phyloP scores from a whole-genome alignment of 768 basidiomycete genomes.

The Xerocomus spinulosus region DNA sequence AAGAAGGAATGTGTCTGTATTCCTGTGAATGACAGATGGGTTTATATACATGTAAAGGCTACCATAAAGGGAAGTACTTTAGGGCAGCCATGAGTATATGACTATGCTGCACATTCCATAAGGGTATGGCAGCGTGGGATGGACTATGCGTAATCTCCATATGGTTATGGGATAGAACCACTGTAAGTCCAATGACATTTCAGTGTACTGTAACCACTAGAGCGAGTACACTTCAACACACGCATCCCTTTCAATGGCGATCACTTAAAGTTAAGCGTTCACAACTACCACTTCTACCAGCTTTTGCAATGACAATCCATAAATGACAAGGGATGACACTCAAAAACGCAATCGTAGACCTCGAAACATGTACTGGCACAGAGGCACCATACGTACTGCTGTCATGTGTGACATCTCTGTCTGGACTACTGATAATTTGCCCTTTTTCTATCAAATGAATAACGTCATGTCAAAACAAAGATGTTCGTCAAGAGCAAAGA shows the following conservation, averaged over 20 bases:
- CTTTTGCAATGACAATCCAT: neutral
- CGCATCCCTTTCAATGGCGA: neutral
- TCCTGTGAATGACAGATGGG: too few relatives aligned
- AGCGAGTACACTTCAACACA: too few relatives aligned
- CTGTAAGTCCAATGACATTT: too few relatives aligned
- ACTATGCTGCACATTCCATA: too few relatives aligned
- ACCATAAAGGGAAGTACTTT: too few relatives aligned
- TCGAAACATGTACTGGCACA: neutral
- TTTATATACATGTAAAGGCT: too few relatives aligned
- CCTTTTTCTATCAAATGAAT: neutral
- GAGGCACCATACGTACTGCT: neutral
- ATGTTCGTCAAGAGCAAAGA: neutral
- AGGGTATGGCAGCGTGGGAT: too few relatives aligned
- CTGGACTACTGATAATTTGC: neutral
- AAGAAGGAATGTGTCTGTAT: too few relatives aligned
- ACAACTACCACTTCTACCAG: neutral
- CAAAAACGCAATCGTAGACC: neutral
- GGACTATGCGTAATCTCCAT: too few relatives aligned
- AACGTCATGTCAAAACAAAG: neutral
- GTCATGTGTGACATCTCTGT: neutral
- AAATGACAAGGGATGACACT: neutral
- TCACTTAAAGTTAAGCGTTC: neutral
- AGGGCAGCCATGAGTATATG: too few relatives aligned
- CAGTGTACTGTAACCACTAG: too few relatives aligned
- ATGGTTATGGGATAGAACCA: too few relatives aligned